Evolutionary conservation across 2,329 filamentous ascomycete species (phyloP).

Genomic region (Geosmithia flava): DNA sequence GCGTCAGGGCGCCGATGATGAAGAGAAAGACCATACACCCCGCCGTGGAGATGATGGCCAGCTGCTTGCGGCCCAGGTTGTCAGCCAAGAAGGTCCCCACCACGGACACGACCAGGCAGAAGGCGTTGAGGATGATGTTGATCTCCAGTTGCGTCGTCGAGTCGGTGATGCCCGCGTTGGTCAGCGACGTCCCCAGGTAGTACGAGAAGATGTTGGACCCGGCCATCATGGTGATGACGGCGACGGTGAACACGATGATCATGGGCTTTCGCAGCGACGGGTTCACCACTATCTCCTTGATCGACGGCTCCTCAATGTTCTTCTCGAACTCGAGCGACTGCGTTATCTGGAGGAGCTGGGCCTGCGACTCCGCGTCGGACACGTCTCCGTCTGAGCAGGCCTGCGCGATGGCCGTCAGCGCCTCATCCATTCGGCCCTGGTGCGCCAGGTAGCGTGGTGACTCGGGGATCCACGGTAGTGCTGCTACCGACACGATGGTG

Average conservation of each 20-base stretch:
- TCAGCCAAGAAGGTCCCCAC: slow-evolving; percentile 28
- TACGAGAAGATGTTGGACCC: slow-evolving; percentile 22
- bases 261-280: slow-evolving; percentile 34
- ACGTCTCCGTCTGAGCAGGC: slow-evolving; percentile 24
- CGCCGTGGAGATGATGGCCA: slow-evolving; percentile 23
- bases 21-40: slow-evolving; percentile 31
- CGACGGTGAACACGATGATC: slow-evolving; percentile 30
- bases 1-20: slow-evolving; percentile 36
- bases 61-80: slow-evolving; percentile 29
- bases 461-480: slow-evolving; percentile 17
- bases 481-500: slow-evolving; percentile 13
- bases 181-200: slow-evolving; percentile 25
- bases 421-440: slow-evolving; percentile 14
- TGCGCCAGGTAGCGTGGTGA: slow-evolving; percentile 19
- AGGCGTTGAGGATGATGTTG: slow-evolving; percentile 39
- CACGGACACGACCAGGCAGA: slow-evolving; percentile 28
- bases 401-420: slow-evolving; percentile 12
- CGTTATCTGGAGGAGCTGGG: slow-evolving; percentile 19
- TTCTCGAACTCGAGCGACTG: slow-evolving; percentile 25
- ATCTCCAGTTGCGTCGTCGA: slow-evolving; percentile 27
- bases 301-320: slow-evolving; percentile 26
- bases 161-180: slow-evolving; percentile 31
- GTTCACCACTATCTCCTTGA: slow-evolving; percentile 30
- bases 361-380: slow-evolving; percentile 12
- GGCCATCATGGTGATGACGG: slow-evolving; percentile 31